Conservation (phyloP, 768 basidiomycete genomes). For the Pholiota microspora region DNA sequence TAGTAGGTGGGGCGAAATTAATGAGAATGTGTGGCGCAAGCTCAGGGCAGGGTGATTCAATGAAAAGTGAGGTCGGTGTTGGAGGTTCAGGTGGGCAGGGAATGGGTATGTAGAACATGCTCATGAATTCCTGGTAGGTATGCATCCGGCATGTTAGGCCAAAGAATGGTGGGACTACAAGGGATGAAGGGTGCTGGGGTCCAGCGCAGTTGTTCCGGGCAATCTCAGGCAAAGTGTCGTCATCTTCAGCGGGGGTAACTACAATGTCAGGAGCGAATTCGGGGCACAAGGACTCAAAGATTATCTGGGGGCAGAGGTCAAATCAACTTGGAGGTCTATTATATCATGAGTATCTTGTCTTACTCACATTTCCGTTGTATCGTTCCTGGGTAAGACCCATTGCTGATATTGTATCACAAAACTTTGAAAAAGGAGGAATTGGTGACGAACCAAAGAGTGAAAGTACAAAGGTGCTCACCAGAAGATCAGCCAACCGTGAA, state of each 20-base stretch:
- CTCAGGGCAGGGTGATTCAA: slow-evolving; percentile 16
- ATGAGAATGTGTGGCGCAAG: slow-evolving; percentile 20
- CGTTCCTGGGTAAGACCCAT: slow-evolving; percentile 6
- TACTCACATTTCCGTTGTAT: slow-evolving; percentile 5
- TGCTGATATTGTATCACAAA: slow-evolving; percentile 14
- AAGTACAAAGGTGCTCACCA: slow-evolving; percentile 14
- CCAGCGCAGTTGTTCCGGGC: slow-evolving; percentile 35
- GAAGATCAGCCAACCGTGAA: too few relatives aligned
- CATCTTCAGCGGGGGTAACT: slow-evolving; percentile 40
- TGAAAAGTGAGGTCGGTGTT: slow-evolving; percentile 4
- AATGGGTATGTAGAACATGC: neutral
- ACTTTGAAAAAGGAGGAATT: slow-evolving; percentile 9
- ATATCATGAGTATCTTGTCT: too few relatives aligned
- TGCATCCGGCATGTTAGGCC: slow-evolving; percentile 18
- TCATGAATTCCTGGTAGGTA: slow-evolving; percentile 16
- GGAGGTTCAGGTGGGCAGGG: neutral
- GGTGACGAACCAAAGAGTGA: neutral
- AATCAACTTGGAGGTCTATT: too few relatives aligned
- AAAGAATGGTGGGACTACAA: slow-evolving; percentile 33
- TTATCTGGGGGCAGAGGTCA: slow-evolving; percentile 37
- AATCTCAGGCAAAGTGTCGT: slow-evolving; percentile 30
- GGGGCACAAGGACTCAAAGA: slow-evolving; percentile 42
- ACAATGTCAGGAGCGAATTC: slow-evolving; percentile 48
- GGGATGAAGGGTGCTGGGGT: slow-evolving; percentile 31
- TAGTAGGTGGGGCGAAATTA: slow-evolving; percentile 11